Evolutionary conservation across 495 filamentous ascomycete species (phyloP).

Genomic region (Jackrogersella multiformis): DNA sequence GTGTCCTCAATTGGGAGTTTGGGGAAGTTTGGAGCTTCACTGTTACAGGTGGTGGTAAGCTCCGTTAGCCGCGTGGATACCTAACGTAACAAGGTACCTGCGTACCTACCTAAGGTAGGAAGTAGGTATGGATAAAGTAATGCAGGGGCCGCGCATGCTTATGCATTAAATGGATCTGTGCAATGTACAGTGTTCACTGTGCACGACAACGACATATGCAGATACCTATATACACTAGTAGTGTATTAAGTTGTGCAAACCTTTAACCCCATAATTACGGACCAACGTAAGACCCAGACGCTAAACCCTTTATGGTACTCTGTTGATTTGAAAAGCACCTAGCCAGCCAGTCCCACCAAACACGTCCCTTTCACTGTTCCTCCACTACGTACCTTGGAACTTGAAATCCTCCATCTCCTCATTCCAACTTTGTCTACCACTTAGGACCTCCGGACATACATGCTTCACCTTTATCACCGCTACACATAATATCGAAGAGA

Average conservation of each 20-base stretch:
- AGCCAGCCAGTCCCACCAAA: conserved; percentile 28
- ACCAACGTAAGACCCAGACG: conserved; percentile 10
- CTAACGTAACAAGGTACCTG: no score
- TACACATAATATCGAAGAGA: background rate
- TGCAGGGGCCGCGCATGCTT: conserved; percentile 10
- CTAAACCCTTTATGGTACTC: conserved; percentile 44
- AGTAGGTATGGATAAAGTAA: conserved; percentile 9
- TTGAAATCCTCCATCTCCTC: background rate
- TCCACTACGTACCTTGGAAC: conserved; percentile 30
- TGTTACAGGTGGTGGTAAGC: conserved; percentile 1
- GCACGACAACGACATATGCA: no score
- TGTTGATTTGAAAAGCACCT: conserved; percentile 45
- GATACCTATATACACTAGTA: no score
- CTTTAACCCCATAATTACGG: conserved; percentile 1
- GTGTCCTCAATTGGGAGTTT: conserved; percentile 51
- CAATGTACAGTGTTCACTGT: background rate
- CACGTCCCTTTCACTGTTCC: conserved; percentile 24
- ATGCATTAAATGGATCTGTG: background rate
- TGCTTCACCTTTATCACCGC: no score
- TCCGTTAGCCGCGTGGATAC: conserved; percentile 7
- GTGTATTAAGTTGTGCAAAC: conserved; percentile 3
- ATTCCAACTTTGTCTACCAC: background rate
- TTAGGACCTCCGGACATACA: background rate
- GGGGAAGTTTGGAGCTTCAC: conserved; percentile 22
- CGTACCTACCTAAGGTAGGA: no score